phyloP scores from a whole-genome alignment of 2,329 filamentous ascomycete species.

The Neopestalotiopsis sp. region DNA sequence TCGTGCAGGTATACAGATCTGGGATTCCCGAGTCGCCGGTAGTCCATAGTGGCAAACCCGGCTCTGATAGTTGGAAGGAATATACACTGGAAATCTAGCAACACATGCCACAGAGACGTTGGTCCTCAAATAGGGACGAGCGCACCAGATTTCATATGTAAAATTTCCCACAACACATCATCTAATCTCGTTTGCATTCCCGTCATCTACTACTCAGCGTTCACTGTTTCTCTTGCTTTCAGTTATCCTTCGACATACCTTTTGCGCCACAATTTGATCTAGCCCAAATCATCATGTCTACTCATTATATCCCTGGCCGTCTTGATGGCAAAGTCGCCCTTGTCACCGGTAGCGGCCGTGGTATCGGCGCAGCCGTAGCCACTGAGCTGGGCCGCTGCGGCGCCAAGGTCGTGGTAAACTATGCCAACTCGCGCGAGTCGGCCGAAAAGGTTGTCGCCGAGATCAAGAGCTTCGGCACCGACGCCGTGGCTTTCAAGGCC shows the following conservation, averaged over 20 bases:
- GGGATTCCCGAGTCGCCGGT: background rate
- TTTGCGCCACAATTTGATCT: background rate
- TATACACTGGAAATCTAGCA: background rate
- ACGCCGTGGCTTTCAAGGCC: constrained; percentile 35
- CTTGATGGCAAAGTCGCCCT: constrained; percentile 31
- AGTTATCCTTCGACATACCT: background rate
- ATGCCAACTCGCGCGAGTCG: constrained; percentile 28
- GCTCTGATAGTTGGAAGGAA: background rate
- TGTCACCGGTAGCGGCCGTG: constrained; percentile 49
- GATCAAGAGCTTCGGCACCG: constrained; percentile 30
- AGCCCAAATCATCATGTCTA: background rate
- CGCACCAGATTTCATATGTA: background rate
- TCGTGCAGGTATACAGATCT: background rate
- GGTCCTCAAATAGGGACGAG: background rate
- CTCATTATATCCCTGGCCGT: constrained; percentile 22
- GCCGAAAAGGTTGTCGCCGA: constrained; percentile 31
- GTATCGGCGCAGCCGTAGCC: constrained; percentile 66
- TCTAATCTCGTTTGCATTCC: background rate
- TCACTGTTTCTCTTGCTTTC: background rate
- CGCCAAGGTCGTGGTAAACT: constrained; percentile 41
- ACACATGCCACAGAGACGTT: background rate
- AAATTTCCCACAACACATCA: background rate
- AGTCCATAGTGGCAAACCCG: background rate
- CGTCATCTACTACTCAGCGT: background rate
- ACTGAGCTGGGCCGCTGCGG: constrained; percentile 44